Percentiles rank a stretch among this genome's conserved stretches.
These are phyloP conservation scores for Sicyos edulis DNA, from an alignment of 306 rosid genomes.

Conservation along the genomic window DNA sequence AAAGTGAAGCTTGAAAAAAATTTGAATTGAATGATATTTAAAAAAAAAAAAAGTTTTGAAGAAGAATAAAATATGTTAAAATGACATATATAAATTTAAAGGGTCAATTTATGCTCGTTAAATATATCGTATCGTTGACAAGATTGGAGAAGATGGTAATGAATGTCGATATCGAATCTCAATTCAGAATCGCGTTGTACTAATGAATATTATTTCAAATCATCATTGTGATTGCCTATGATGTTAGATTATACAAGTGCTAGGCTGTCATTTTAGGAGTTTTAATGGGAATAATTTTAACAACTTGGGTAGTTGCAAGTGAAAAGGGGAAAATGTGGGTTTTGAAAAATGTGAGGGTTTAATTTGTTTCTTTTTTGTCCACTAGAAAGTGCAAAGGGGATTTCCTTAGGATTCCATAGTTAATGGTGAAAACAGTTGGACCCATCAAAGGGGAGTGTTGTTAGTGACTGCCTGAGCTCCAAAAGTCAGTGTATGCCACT, in stretches of 20 bases:
- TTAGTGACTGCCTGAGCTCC: conserved; percentile 6
- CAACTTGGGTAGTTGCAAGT: neutral
- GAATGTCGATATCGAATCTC: no score
- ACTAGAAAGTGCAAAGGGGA: conserved; percentile 10
- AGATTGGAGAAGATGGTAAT: no score
- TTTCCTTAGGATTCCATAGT: conserved; percentile 53
- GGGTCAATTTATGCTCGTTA: no score
- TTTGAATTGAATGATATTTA: no score
- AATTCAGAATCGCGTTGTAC: no score
- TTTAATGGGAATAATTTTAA: neutral
- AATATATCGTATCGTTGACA: no score
- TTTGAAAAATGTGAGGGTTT: no score
- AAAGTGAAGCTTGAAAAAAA: no score
- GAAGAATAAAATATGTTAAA: no score
- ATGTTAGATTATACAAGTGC: neutral
- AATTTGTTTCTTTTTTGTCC: neutral
- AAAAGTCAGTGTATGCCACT: conserved; percentile 19
- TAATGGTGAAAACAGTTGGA: conserved; percentile 43
- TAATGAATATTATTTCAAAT: no score
- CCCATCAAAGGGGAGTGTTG: conserved; percentile 31
- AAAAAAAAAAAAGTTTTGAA: no score
- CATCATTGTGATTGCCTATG: neutral
- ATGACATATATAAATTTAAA: no score
- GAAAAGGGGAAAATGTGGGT: conserved; percentile 23
- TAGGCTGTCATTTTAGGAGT: neutral